Evolutionary conservation across 441 rosid species (phyloP), one percentile per base, ranked within the genome.

Genomic region (Pelargonium myrrhifolium): DNA sequence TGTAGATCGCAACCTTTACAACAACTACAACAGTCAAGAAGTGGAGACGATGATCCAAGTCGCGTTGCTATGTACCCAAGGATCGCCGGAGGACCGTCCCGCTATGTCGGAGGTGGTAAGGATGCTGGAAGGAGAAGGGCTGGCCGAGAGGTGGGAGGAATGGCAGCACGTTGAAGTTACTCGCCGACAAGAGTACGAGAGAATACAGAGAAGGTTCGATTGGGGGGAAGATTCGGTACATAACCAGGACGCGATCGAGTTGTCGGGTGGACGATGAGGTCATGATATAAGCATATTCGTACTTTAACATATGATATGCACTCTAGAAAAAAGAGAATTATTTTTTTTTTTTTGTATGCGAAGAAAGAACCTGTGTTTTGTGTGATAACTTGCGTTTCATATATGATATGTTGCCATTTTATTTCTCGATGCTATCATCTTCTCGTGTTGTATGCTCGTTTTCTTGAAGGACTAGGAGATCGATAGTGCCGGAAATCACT

Each of bases 91-190:
- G 68, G 83, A 88, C 45, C 81, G 98, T 64, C 98, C 97, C 0
- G 88, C 87, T 77, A 92, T 90, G 97, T 88, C 96, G 0, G 98
- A 92, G 68, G 96, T 92, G 53, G 96, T 90, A 35, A 80, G 97
- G 72, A 92, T 92, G 98, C 91, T 92, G 1, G 98, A 92, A 85
- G 98, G 97, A 3, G 98, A 92, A 20, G 96, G 98, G 2, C 83
- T 92, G 14, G 92, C 89, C 14, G 98, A 92, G 74, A 89, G 81
- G 83, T 92, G 98, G 98, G 98, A 92, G 72, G 93, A 92, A 68
- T 83, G 93, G 68, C 94, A 89, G 67, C 84, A 73, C 75, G 86
- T 77, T 14, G 92, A 89, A 76, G 56, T 49, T 15, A 49, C 56
- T 5, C 56, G 56, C 18, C n/a, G 56, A 18, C 18, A 49, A 49